Percentiles rank a stretch among this genome's conserved stretches.
These are phyloP conservation scores for Chrysoporthe austroafricana DNA, from an alignment of 2,329 filamentous ascomycete species.

Conservation along the genomic window DNA sequence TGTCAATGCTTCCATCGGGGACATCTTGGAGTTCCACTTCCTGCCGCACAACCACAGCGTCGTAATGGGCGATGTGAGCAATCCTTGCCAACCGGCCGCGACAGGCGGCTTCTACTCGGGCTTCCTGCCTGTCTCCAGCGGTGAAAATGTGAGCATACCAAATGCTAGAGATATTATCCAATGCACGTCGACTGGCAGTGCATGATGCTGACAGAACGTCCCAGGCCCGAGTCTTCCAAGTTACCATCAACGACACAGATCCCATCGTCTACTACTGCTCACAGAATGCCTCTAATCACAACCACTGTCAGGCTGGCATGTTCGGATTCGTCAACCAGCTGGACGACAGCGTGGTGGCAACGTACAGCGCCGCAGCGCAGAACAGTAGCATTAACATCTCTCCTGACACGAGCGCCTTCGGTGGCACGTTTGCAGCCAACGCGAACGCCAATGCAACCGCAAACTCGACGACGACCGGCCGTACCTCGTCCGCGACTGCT, in stretches of 20 bases:
- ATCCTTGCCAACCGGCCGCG: conserved; percentile 50
- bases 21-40: conserved; percentile 58
- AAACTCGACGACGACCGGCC: conserved; percentile 4
- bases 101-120: conserved; percentile 50
- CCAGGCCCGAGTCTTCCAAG: conserved; percentile 44
- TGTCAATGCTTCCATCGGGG: conserved; percentile 49
- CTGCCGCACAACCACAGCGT: conserved; percentile 55
- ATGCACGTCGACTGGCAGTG: background rate
- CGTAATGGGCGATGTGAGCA: conserved; percentile 49
- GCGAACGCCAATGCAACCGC: background rate
- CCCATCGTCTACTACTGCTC: conserved; percentile 53
- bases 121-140: conserved; percentile 44
- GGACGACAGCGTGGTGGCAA: conserved; percentile 15
- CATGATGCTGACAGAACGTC: background rate
- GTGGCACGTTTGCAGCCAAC: conserved; percentile 1
- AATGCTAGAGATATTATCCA: background rate
- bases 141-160: conserved; percentile 30
- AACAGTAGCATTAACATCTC: conserved; percentile 18
- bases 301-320: conserved; percentile 50
- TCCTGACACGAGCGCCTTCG: background rate
- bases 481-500: background rate
- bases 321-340: conserved; percentile 49
- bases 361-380: conserved; percentile 32
- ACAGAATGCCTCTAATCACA: conserved; percentile 37
- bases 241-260: conserved; percentile 45